phyloP scores from a whole-genome alignment of 768 basidiomycete genomes.

The Boletus subparvulus region DNA sequence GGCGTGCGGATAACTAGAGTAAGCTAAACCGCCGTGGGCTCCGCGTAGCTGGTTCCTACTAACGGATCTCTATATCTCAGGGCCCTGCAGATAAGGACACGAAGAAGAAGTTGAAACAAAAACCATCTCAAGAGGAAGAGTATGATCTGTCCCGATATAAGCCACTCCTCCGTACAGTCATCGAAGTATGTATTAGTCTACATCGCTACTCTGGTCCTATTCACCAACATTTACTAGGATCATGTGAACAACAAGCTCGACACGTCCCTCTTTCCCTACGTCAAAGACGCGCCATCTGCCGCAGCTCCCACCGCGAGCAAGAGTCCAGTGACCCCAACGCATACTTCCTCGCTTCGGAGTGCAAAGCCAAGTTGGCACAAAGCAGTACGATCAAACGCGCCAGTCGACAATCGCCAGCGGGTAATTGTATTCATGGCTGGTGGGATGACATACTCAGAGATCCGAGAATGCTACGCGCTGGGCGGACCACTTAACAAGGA shows the following conservation, averaged over 20 bases:
- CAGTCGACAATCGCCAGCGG: conserved; percentile 64
- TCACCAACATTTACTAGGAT: conserved; percentile 52
- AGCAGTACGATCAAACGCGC: conserved; percentile 54
- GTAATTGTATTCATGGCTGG: conserved; percentile 90
- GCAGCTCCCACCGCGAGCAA: conserved; percentile 46
- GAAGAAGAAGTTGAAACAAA: conserved; percentile 81
- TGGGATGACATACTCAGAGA: conserved; percentile 95
- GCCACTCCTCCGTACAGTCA: conserved; percentile 73
- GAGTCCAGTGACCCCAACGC: conserved; percentile 48
- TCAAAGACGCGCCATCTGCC: conserved; percentile 70
- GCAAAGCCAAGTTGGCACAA: conserved; percentile 90
- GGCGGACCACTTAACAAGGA: conserved; percentile 79
- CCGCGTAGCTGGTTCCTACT: not conserved
- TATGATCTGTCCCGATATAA: conserved; percentile 96
- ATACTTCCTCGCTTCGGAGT: conserved; percentile 78
- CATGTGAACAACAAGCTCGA: conserved; percentile 80
- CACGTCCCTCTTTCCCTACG: conserved; percentile 80
- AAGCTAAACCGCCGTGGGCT: conserved; percentile 20
- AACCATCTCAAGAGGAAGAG: conserved; percentile 75
- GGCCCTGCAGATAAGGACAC: conserved; percentile 72
- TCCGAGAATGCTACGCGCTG: conserved; percentile 82
- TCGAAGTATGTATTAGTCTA: conserved; percentile 61
- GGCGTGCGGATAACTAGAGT: conserved; percentile 87
- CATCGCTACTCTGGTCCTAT: not conserved
- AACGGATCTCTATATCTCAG: conserved; percentile 37